Evolutionary conservation across 2,329 filamentous ascomycete species (phyloP), one percentile per base, ranked within the genome.

Genomic region (Capronia epimyces): DNA sequence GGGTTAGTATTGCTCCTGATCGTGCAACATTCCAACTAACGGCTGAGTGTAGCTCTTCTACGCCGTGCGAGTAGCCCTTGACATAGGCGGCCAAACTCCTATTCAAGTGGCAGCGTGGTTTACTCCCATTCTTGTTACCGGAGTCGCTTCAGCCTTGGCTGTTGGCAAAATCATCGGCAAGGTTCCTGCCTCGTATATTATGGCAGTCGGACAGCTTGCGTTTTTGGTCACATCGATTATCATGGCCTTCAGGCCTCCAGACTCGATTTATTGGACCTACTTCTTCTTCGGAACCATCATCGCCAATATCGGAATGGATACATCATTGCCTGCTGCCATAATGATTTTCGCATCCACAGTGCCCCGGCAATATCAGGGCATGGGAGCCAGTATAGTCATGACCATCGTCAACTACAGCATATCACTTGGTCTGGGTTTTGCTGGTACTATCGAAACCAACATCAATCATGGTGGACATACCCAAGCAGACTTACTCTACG

Each of bases 251-350:
- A n/a, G 22, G 16, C 49, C 49, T n/a, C 44, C 48, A n/a, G 16
- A 49, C 5, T 36, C 83, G 63, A 72, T 66, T 1, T 84, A 83
- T 66, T 85, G 82, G 82, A 67, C 68, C 13, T 79, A 83, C 52
- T 70, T 75, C 1, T 84, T 85, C 21, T 69, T 81, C n/a, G 70
- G 72, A 3, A 71, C 77, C 7, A 25, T 82, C 2, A 60, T 83
- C 43, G 77, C 78, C 67, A 15, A 8, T 20, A 25, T 63, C 61
- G 69, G 68, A 1, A 70, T 71, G 65, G 70, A 71, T 43, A 68
- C 71, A 63, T 62, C 58, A 1, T 72, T 72, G 42, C 67, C 69
- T 0, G 68, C 70, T 4, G 68, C 64, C 1, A 69, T 67, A 1
- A 57, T 72, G 6, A 67, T 72, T 15, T 61, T 71, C 45, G 64